phyloP scores from a whole-genome alignment of 371 early-diverging fungal species.

The Rhizopus sp. region DNA sequence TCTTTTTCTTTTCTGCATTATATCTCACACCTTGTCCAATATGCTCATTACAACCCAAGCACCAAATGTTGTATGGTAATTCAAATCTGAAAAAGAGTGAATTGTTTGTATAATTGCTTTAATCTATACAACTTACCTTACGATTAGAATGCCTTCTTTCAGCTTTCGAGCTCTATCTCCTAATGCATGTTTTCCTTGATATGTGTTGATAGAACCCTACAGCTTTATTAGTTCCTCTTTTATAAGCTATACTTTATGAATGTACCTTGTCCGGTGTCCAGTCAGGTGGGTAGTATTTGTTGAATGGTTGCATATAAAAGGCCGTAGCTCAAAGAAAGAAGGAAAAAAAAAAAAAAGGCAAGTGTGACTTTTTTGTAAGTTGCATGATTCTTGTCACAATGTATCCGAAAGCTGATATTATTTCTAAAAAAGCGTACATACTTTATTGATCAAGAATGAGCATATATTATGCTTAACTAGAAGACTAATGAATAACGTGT shows the following conservation, averaged over 20 bases:
- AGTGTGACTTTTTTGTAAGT: too few species aligned
- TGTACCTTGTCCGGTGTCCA: constrained; percentile 72
- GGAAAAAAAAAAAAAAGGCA: background rate
- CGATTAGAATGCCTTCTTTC: constrained; percentile 87
- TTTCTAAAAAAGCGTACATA: too few species aligned
- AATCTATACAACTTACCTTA: constrained; percentile 54
- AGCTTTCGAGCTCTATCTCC: constrained; percentile 88
- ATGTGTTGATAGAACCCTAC: constrained; percentile 81
- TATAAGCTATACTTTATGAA: background rate
- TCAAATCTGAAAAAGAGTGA: constrained; percentile 65
- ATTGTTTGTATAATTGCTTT: background rate
- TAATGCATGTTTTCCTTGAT: constrained; percentile 86
- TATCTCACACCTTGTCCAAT: constrained; percentile 89
- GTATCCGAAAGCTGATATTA: too few species aligned
- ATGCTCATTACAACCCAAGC: constrained; percentile 81
- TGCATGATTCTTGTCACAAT: too few species aligned
- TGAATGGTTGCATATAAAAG: constrained; percentile 60
- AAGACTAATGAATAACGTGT: too few species aligned
- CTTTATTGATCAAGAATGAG: too few species aligned
- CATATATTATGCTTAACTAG: too few species aligned
- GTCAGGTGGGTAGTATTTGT: constrained; percentile 76
- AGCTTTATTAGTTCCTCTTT: background rate
- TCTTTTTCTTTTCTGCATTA: constrained; percentile 94
- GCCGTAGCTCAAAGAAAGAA: background rate
- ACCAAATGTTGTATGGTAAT: constrained; percentile 92